phyloP scores from a whole-genome alignment of 768 basidiomycete genomes.

The Strobilomyces echinocephalus region DNA sequence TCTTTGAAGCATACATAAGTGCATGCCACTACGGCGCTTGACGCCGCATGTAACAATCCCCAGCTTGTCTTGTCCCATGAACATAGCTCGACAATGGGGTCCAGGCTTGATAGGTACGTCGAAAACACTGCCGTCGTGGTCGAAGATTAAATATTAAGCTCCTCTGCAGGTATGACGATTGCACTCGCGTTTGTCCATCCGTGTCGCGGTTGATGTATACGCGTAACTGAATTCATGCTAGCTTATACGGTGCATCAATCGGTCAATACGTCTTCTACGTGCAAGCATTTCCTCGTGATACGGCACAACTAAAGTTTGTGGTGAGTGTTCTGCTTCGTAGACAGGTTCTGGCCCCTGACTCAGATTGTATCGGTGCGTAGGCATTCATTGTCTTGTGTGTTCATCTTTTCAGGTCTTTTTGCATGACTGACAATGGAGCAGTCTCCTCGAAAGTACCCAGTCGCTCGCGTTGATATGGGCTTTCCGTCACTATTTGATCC shows the following conservation, averaged over 20 bases:
- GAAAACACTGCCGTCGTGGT: too few relatives aligned
- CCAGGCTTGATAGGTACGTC: slow-evolving; percentile 19
- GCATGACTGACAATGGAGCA: slow-evolving; percentile 1
- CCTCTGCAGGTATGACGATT: slow-evolving; percentile 17
- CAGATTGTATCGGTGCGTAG: neutral
- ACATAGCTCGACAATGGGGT: slow-evolving; percentile 1
- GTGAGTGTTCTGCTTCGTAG: slow-evolving; percentile 3
- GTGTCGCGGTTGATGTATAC: neutral
- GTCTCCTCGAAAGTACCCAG: slow-evolving; percentile 6
- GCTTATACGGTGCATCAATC: slow-evolving; percentile 17
- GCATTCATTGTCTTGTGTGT: slow-evolving; percentile 11
- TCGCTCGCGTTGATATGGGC: neutral
- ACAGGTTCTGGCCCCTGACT: neutral
- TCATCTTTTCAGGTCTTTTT: too few relatives aligned
- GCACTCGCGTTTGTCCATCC: slow-evolving; percentile 10
- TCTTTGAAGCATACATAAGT: neutral
- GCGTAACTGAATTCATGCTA: neutral
- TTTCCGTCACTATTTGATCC: slow-evolving; percentile 4
- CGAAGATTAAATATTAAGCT: slow-evolving; percentile 1
- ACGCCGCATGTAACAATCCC: neutral
- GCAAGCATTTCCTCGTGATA: slow-evolving; percentile 15
- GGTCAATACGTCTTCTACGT: slow-evolving; percentile 20
- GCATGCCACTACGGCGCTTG: too few relatives aligned
- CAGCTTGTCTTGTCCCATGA: slow-evolving; percentile 5
- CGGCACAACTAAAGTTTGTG: slow-evolving; percentile 5